A percentile compares a stretch with the other conserved stretches of the same genome.
Evolutionary conservation across 1,139 yeast genomes (phyloP).

Genomic region (Maudiozyma humilis): DNA sequence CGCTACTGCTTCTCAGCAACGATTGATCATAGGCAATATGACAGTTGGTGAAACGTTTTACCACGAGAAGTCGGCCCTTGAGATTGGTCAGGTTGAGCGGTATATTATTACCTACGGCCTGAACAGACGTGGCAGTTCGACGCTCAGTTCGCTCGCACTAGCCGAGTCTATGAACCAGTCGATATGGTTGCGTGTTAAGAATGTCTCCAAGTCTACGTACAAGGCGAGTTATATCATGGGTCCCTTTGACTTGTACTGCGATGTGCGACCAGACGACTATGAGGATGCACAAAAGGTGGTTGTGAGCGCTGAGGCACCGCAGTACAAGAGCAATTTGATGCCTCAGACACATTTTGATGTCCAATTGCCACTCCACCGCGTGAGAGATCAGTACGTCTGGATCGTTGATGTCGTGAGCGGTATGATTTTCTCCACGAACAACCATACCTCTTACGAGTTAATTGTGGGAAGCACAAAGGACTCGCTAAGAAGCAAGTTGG

Average conservation of each 20-base stretch:
- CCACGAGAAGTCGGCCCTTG: conserved; percentile 32
- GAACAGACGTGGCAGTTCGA: neutral
- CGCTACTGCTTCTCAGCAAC: too few relatives aligned
- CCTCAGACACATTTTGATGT: conserved; percentile 59
- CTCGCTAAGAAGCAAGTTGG: conserved; percentile 27
- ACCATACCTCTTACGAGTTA: conserved; percentile 65
- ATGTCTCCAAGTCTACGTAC: conserved; percentile 63
- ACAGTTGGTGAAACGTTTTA: conserved; percentile 27
- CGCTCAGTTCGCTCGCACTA: neutral
- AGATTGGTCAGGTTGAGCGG: conserved; percentile 52
- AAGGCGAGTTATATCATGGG: conserved; percentile 88
- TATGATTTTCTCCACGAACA: conserved; percentile 62
- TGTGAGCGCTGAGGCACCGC: conserved; percentile 67
- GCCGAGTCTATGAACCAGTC: conserved; percentile 18
- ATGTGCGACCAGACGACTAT: conserved; percentile 60
- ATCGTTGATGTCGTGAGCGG: conserved; percentile 79
- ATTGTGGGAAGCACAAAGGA: conserved; percentile 47
- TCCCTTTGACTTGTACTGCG: conserved; percentile 82
- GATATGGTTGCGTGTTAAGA: conserved; percentile 61
- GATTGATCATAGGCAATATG: too few relatives aligned
- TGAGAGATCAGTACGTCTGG: conserved; percentile 54
- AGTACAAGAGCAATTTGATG: conserved; percentile 62
- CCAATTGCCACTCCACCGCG: conserved; percentile 41
- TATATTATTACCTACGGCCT: conserved; percentile 37
- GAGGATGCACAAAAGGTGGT: conserved; percentile 47